Evolutionary conservation across 257 asterid genomes (phyloP), one percentile per base, ranked within the genome.

Genomic region (Petunia secreta): DNA sequence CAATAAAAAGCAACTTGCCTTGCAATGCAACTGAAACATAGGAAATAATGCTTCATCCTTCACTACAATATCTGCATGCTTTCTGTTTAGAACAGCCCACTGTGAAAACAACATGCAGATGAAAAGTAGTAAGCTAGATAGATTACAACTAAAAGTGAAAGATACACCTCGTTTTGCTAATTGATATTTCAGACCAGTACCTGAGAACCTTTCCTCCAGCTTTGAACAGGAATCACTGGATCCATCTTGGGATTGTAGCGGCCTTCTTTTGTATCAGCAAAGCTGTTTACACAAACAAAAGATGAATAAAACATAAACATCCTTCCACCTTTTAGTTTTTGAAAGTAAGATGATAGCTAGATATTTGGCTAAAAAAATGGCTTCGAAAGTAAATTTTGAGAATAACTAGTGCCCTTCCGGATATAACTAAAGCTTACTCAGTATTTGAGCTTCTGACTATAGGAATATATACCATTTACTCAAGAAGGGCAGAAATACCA

Each of bases 201-300:
- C 99, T 95, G 99, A 79, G 99, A 95, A 81, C 99, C 99, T 87
- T 95, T 95, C 88, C 97, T 91, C 99, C 99, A 95, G 86, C 86
- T 85, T 65, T 86, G 84, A 83, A 89, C 94, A 77, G 94, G 93
- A 88, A 95, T 85, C 57, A 85, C 84, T 34, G 97, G 98, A 85
- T 93, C 88, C 99, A 95, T 95, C 88, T 89, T 95, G n/a, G 97
- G 98, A 87, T 95, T 95, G 89, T 95, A 95, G 40, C 98, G 98
- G 65, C 95, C 87, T 85, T 92, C 93, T 86, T 92, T 95, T 58
- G 89, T 91, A 86, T 95, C 98, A 82, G 98, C 92, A 87, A 95
- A 95, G 85, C 99, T 95, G 97, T 78, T 84, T 65, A 77, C 80
- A 83, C 79, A 75, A 80, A 59, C 59, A 48, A 54, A 69, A 53